Evolutionary conservation across 2,329 filamentous ascomycete genomes (phyloP), one percentile per base, ranked within the genome.

Genomic region (Beauveria scarabaeidicola): DNA sequence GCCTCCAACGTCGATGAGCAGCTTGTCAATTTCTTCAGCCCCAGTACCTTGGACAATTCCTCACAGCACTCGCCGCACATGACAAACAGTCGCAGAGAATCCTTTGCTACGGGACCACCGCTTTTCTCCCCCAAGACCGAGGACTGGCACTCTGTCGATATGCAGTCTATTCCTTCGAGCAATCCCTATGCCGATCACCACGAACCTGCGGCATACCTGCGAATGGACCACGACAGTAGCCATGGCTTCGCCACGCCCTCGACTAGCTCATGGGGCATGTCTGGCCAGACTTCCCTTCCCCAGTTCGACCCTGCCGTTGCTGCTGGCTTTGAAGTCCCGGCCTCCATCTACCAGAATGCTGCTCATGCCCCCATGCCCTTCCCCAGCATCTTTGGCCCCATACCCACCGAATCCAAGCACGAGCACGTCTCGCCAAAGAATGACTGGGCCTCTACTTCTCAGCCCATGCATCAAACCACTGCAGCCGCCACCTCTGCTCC

Each of bases 281-380:
- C 84, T 66, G 88, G 85, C 56, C 83, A 89, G 63, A 87, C 85
- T 72, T 93, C 90, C 17, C 84, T 91, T 62, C 85, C 84, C 62
- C 78, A 84, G 57, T 89, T 90, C 67, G 70, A 73, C 48, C 87
- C 89, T 67, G 81, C 85, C 52, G 73, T 85, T 38, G 74, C 81
- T 43, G 69, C 77, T 50, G 81, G 83, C 23, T 86, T 81, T 67
- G 82, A 86, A 65, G 70, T 76, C 66, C 72, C 76, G 65, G 69
- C 77, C 43, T 75, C 78, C 62, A 71, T 85, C 66, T 85, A 85
- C 70, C 79, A 80, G 63, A 70, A 78, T 60, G 72, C 79, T 47
- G 76, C 84, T 70, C 78, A 78, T 60, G 74, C 73, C 61, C 78
- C 79, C 64, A 80, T 81, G 17, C 78, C 82, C 36, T 86, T 85